These are phyloP conservation scores for Bipolaris sorokiniana DNA, from an alignment of 2,329 filamentous ascomycete species.

Conservation along the genomic window DNA sequence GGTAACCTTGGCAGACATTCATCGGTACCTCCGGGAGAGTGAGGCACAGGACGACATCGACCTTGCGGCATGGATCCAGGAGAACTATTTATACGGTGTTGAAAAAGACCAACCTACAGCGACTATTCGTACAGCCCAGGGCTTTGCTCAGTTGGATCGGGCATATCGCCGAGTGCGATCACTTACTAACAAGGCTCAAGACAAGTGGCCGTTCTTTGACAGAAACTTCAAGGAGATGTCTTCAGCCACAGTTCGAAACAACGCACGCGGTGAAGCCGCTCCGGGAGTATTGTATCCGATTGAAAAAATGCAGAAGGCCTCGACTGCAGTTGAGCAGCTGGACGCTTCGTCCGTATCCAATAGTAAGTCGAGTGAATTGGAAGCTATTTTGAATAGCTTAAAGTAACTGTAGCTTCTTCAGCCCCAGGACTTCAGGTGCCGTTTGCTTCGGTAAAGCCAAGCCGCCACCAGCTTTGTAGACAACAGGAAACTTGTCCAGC, in stretches of 20 bases:
- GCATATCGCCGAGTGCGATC: conserved; percentile 38
- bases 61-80: conserved; percentile 32
- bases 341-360: neutral
- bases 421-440: conserved; percentile 9
- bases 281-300: conserved; percentile 13
- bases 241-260: conserved; percentile 25
- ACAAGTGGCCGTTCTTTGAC: conserved; percentile 44
- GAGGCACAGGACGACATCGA: conserved; percentile 25
- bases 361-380: neutral
- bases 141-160: conserved; percentile 32
- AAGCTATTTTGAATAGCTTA: neutral
- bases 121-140: conserved; percentile 28
- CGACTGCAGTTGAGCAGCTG: neutral
- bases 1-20: conserved; percentile 29
- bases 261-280: conserved; percentile 23
- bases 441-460: conserved; percentile 3
- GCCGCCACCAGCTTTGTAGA: neutral
- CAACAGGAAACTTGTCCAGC: conserved; percentile 3
- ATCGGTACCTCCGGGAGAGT: conserved; percentile 29
- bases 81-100: conserved; percentile 28
- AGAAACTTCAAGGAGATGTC: conserved; percentile 32
- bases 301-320: conserved; percentile 1
- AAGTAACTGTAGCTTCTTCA: neutral
- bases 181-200: conserved; percentile 38
- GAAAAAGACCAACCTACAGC: conserved; percentile 8